A percentile compares a stretch with the other conserved stretches of the same genome.
Evolutionary conservation across 2,329 filamentous ascomycete species (phyloP).

Genomic region (Fusarium camptoceras): DNA sequence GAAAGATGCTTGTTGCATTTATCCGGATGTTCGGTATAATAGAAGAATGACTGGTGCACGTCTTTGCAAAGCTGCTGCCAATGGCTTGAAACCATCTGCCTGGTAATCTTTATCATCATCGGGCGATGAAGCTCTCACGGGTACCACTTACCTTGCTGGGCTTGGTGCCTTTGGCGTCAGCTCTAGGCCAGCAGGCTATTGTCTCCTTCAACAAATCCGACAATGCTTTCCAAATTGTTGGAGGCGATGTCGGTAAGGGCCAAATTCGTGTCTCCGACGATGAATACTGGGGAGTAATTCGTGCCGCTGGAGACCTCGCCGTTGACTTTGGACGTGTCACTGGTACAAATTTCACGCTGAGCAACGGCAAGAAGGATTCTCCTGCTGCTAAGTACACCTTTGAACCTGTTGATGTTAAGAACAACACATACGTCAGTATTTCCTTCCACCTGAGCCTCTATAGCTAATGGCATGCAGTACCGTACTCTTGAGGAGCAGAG

Average conservation of each 20-base stretch:
- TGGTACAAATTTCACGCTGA: constrained; percentile 70
- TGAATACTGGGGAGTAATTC: constrained; percentile 76
- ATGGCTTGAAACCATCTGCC: constrained; percentile 1
- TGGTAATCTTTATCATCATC: background rate
- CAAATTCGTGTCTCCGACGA: constrained; percentile 67
- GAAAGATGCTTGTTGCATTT: constrained; percentile 7
- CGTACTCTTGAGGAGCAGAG: constrained; percentile 31
- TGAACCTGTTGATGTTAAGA: constrained; percentile 57
- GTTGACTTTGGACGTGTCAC: constrained; percentile 78
- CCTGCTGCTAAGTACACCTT: constrained; percentile 57
- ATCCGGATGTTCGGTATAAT: constrained; percentile 18
- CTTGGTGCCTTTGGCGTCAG: constrained; percentile 12
- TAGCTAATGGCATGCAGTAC: constrained; percentile 24
- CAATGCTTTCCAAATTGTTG: constrained; percentile 19
- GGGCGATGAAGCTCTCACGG: constrained; percentile 15
- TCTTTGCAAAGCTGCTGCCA: background rate
- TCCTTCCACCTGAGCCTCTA: rapidly evolving
- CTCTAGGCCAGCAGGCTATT: constrained; percentile 28
- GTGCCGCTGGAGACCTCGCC: constrained; percentile 75
- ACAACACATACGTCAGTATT: constrained; percentile 59
- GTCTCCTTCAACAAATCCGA: constrained; percentile 28
- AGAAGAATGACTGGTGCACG: background rate
- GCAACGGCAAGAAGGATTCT: constrained; percentile 58
- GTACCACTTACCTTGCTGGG: constrained; percentile 13
- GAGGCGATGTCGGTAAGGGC: constrained; percentile 29